These are phyloP conservation scores for Hemerocallis citrina DNA, from an alignment of 106 monocot genomes.

Conservation along the genomic window DNA sequence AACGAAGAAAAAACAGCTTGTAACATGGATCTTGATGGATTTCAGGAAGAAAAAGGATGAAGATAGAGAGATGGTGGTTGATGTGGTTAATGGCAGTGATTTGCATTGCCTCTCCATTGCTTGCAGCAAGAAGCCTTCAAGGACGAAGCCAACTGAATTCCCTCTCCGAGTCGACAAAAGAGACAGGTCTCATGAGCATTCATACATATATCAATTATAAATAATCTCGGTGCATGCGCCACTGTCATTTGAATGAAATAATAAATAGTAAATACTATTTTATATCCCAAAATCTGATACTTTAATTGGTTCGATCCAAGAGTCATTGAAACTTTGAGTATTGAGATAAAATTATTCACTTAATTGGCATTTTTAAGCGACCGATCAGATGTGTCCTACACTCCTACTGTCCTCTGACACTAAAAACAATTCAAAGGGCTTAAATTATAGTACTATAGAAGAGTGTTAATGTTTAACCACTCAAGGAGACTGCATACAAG, in stretches of 20 bases:
- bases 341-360: neutral
- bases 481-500: no score
- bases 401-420: no score
- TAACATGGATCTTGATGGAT: neutral
- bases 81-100: neutral
- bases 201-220: neutral
- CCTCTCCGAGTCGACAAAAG: neutral
- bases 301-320: neutral
- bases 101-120: neutral
- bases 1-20: no score
- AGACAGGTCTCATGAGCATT: conserved; percentile 6
- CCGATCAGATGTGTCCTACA: no score
- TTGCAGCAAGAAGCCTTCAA: neutral
- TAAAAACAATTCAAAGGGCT: no score
- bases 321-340: neutral
- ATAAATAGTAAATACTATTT: no score
- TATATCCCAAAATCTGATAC: neutral
- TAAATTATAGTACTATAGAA: no score
- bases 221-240: neutral
- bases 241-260: neutral
- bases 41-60: conserved; percentile 6
- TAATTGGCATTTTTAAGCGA: neutral
- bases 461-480: no score
- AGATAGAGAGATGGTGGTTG: neutral
- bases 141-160: neutral